phyloP scores from a whole-genome alignment of 2,329 filamentous ascomycete species.

The Pseudogymnoascus sp. region DNA sequence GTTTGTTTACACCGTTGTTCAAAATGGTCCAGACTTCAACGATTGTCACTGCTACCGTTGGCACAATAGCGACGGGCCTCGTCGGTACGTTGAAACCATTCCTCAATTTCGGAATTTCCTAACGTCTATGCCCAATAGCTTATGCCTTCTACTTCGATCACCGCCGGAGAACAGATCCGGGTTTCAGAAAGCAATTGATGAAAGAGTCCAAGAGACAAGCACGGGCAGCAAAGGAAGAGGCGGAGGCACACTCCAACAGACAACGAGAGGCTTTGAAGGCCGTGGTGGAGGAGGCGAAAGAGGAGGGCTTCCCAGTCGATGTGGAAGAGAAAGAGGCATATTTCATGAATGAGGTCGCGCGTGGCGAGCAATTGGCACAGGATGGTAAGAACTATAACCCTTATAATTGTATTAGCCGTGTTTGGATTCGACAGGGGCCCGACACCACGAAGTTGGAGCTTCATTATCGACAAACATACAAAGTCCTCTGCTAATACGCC shows the following conservation, averaged over 20 bases:
- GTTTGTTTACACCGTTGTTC: constrained; percentile 13
- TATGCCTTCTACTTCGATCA: constrained; percentile 64
- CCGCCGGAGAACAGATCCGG: constrained; percentile 52
- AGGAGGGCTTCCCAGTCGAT: constrained; percentile 82
- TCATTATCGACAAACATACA: background rate
- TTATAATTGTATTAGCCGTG: background rate
- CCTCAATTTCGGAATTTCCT: constrained; percentile 10
- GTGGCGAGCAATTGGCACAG: constrained; percentile 72
- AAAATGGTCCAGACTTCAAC: constrained; percentile 43
- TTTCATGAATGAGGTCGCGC: constrained; percentile 92
- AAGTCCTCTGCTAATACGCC: constrained; percentile 8
- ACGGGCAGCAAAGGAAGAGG: constrained; percentile 63
- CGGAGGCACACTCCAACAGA: constrained; percentile 53
- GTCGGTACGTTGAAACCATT: constrained; percentile 42
- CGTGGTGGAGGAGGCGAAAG: constrained; percentile 72
- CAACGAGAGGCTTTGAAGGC: constrained; percentile 67
- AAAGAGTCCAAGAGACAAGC: constrained; percentile 66
- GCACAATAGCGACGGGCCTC: constrained; percentile 50
- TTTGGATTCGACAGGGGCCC: background rate
- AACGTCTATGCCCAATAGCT: constrained; percentile 33
- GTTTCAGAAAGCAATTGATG: constrained; percentile 60
- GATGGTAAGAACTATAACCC: constrained; percentile 57
- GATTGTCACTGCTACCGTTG: constrained; percentile 52
- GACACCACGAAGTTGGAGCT: background rate
- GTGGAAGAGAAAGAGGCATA: constrained; percentile 90